phyloP scores from a whole-genome alignment of 139 green algal genomes.

The Picochlorum sp. region DNA sequence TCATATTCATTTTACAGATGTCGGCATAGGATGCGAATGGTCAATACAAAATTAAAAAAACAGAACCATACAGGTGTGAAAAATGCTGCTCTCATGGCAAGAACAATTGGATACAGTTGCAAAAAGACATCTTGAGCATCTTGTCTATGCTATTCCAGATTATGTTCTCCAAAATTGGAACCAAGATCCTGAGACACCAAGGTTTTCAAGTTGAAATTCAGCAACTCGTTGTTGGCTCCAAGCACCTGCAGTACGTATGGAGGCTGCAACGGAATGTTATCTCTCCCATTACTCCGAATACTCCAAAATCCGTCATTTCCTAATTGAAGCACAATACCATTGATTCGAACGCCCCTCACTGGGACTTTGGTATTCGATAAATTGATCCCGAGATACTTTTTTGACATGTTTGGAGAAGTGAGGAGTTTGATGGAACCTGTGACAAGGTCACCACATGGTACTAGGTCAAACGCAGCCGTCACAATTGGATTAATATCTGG shows the following conservation, averaged over 20 bases:
- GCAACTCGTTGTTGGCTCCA: background rate
- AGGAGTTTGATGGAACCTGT: constrained; percentile 12
- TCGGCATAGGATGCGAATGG: too few relatives aligned
- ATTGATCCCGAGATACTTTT: constrained; percentile 11
- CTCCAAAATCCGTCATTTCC: background rate
- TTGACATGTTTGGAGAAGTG: constrained; percentile 1
- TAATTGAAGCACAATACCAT: constrained; percentile 1
- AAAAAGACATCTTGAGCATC: too few relatives aligned
- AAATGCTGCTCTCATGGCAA: too few relatives aligned
- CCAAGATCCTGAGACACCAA: constrained; percentile 5
- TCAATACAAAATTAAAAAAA: too few relatives aligned
- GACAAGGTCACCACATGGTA: constrained; percentile 14
- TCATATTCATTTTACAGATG: too few relatives aligned
- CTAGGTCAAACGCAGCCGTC: constrained; percentile 5
- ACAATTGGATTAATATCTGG: constrained; percentile 13
- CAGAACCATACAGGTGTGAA: too few relatives aligned
- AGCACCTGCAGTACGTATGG: constrained; percentile 10
- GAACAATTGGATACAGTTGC: too few relatives aligned
- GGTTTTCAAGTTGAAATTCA: background rate
- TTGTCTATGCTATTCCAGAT: too few relatives aligned
- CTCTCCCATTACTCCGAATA: background rate
- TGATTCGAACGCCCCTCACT: constrained; percentile 5
- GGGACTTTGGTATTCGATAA: constrained; percentile 8
- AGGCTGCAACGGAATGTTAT: background rate
- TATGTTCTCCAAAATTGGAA: constrained; percentile 7